Evolutionary conservation across 441 rosid genomes (phyloP).

Genomic region (Gossypium trilobum): DNA sequence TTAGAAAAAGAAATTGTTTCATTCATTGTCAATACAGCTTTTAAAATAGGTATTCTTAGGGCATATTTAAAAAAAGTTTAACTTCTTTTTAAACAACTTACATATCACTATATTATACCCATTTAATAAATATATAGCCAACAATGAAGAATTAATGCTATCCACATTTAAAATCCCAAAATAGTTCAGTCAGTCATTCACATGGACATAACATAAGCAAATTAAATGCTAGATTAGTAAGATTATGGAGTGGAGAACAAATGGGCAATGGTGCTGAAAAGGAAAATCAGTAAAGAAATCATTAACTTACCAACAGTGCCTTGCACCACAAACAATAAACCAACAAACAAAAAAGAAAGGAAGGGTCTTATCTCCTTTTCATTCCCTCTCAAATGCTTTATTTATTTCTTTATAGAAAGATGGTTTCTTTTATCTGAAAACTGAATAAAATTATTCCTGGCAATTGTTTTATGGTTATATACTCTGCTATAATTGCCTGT

Average conservation of each 20-base stretch:
- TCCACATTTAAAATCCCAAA: background rate
- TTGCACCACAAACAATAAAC: conserved; percentile 9
- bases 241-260: background rate
- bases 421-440: background rate
- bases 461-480: conserved; percentile 21
- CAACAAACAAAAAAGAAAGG: background rate
- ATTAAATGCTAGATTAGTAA: background rate
- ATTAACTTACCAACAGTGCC: background rate
- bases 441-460: conserved; percentile 12
- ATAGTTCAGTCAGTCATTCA: background rate
- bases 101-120: too few species aligned
- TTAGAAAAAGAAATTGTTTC: too few species aligned
- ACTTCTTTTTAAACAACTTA: too few species aligned
- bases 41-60: too few species aligned
- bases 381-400: conserved; percentile 7
- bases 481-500: conserved; percentile 20
- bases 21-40: too few species aligned
- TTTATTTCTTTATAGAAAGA: background rate
- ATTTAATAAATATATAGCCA: too few species aligned
- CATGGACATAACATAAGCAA: background rate
- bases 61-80: too few species aligned
- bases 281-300: background rate
- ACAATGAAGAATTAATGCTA: too few species aligned
- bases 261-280: conserved; percentile 5
- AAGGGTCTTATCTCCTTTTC: conserved; percentile 22